A percentile compares a stretch with the other conserved stretches of the same genome.
Evolutionary conservation across 2,329 filamentous ascomycete species (phyloP).

Genomic region (Aspergillus udagawae): DNA sequence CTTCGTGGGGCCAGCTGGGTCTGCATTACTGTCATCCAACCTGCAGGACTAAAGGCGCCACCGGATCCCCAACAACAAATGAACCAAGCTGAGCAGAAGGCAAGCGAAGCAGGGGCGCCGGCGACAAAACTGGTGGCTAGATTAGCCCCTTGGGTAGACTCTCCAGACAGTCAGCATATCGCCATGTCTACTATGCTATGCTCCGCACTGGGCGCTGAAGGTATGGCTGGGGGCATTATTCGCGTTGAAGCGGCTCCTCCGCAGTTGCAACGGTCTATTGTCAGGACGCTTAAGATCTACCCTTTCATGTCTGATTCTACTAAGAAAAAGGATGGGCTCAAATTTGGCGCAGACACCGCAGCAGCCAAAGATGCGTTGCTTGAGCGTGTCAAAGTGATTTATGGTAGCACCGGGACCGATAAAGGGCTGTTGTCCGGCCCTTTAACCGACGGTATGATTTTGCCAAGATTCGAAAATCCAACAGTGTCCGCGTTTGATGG

Average conservation of each 20-base stretch:
- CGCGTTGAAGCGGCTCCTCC: constrained; percentile 78
- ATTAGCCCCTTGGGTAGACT: constrained; percentile 76
- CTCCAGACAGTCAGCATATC: constrained; percentile 74
- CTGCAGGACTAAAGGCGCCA: constrained; percentile 68
- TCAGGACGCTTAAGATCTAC: constrained; percentile 70
- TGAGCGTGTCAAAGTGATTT: constrained; percentile 68
- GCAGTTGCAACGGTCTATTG: constrained; percentile 62
- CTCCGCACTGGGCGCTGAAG: constrained; percentile 64
- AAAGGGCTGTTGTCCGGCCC: constrained; percentile 73
- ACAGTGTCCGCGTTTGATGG: constrained; percentile 69
- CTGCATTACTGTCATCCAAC: constrained; percentile 79
- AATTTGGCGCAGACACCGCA: constrained; percentile 83
- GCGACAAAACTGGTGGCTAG: constrained; percentile 70
- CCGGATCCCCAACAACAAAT: constrained; percentile 65
- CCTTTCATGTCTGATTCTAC: constrained; percentile 64
- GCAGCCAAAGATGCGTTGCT: constrained; percentile 72
- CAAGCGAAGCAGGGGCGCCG: constrained; percentile 53
- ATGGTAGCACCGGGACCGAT: constrained; percentile 55
- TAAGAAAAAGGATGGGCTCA: constrained; percentile 63
- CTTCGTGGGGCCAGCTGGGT: constrained; percentile 75
- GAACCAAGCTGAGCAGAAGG: constrained; percentile 61
- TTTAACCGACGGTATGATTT: constrained; percentile 80
- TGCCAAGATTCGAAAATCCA: constrained; percentile 59
- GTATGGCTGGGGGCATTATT: constrained; percentile 78
- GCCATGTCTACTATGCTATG: constrained; percentile 77